Base-by-base conservation (phyloP, 108 stramenopile species). In the Mediolabrus comicus region DNA sequence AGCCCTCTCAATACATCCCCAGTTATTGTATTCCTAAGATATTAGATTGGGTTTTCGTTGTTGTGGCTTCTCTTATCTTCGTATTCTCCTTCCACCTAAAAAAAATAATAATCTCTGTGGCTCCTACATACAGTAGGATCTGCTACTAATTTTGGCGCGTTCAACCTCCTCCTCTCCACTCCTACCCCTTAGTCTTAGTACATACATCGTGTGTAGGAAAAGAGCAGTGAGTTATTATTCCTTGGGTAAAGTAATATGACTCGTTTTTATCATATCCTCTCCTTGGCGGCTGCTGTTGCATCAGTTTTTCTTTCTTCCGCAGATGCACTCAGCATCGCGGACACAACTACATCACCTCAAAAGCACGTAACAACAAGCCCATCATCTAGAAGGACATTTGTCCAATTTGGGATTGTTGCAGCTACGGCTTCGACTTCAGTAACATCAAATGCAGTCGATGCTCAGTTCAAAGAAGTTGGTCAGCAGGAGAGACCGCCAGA, bases 401-500 rank as follows among this genome's bases (percentile, higher is more conserved):
- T 43, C 41, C 41, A 43, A 3, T 43, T 43, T 43, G 41, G 41
- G 5, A 3, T 43, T 0, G 32, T 56, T 4, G 55, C 27, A 29
- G 26, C 55, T 2, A 7, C 53, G 0, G 28, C 53, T 8, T 19
- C 30, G 31, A 17, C 55, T 4, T n/a, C 55, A 27, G 4, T 56
- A 14, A 6, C 55, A 29, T 17, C 55, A 31, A 31, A 28, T 19
- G 31, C 55, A 31, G 55, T 31, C 27, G 55, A 51, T n/a, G 55
- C 60, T 3, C 80, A 87, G 63, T 87, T 87, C 39, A 51, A 51
- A 34, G 69, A 77, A 22, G 75, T 83, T 12, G 83, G 84, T 26
- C 85, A 80, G 16, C 87, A 88, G 69, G 73, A 76, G 51, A 67
- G 74, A 38, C 53, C 80, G 1, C 85, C 80, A 2, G 64, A 79